Evolutionary conservation across 2,329 filamentous ascomycete species (phyloP).

Genomic region (Calcarisporium arbuscula): DNA sequence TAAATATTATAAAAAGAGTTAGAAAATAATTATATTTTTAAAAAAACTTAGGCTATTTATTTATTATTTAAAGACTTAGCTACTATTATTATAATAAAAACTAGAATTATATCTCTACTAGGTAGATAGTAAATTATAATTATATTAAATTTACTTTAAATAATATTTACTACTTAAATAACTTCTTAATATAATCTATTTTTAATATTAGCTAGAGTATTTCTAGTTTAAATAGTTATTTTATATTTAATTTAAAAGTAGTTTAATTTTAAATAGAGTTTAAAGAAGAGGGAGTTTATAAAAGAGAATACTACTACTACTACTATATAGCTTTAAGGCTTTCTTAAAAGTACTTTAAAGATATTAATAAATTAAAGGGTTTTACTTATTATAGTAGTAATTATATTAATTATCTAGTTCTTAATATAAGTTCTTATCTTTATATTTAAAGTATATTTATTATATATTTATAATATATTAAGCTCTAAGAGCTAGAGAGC

Average conservation of each 20-base stretch:
- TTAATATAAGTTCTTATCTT: background rate
- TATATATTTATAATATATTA: no score
- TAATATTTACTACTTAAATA: background rate
- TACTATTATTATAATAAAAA: background rate
- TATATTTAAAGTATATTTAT: background rate
- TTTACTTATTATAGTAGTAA: background rate
- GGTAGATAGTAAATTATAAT: background rate
- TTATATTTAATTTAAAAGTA: no score
- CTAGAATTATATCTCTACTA: background rate
- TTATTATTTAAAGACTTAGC: background rate
- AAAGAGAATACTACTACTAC: background rate
- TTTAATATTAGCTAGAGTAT: no score
- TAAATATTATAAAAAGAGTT: background rate
- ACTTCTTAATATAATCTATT: no score
- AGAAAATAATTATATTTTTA: background rate
- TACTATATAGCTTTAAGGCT: background rate
- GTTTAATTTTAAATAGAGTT: background rate
- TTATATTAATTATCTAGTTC: background rate
- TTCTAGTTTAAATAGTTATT: no score
- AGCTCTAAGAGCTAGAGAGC: no score
- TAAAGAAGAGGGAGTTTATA: background rate
- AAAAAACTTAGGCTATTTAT: background rate
- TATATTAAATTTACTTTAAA: background rate
- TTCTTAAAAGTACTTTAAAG: no score
- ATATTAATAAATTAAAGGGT: no score